Evolutionary conservation across 2,329 filamentous ascomycete genomes (phyloP), one percentile per base, ranked within the genome.

Genomic region (Diplodia seriata): DNA sequence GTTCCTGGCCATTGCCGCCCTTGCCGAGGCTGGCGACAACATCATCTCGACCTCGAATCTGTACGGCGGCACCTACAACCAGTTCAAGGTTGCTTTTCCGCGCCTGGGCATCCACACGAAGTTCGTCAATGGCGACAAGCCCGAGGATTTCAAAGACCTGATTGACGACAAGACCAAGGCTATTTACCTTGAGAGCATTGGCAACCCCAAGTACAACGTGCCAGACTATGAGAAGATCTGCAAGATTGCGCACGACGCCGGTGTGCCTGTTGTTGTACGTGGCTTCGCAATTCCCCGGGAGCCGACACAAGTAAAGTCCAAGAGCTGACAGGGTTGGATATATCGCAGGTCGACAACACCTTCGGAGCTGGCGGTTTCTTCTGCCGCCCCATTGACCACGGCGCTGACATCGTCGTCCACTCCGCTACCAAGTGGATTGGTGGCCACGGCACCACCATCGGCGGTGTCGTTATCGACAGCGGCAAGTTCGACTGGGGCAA

Each of bases 401-500:
- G 94, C 67, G 94, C 92, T 71, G 94, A 97, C 77, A 97, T 97
- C 69, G 90, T 97, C 64, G 92, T 97, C 29, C 93, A 97, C 85
- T 95, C 91, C 49, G 93, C 93, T 12, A 97, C 94, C 68, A 97
- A 97, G 81, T 97, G 94, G 94, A 97, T 98, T 70, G 94, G 94
- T 68, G 94, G 94, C 51, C 94, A 98, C 80, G 94, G 94, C 70
- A 97, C 94, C 50, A 97, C 94, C 31, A 91, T 97, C 72, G 94
- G 86, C 68, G 94, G 94, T 70, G 86, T 97, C 53, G 86, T 97
- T 40, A 84, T 97, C 71, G 94, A 97, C 82, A 88, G 90, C 72
- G 94, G 94, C 74, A 95, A 93, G 78, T 98, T 97, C 77, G 91
- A 97, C 84, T 98, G 94, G 94, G 92, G 91, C 73, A 90, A 90